phyloP scores from a whole-genome alignment of 306 rosid genomes.

The Sechiopsis laciniata region DNA sequence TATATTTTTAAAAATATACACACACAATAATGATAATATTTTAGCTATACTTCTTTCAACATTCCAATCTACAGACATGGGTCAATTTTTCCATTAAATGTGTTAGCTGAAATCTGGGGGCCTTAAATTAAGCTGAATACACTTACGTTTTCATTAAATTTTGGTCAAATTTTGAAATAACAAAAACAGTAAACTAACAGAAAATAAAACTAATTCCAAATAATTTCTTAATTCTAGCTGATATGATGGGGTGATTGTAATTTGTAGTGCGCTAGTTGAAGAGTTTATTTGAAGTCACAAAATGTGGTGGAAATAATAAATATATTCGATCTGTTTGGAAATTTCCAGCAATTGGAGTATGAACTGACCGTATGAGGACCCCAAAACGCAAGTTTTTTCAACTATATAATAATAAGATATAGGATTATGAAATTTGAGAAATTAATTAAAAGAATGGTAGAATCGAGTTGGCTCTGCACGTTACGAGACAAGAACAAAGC shows the following conservation, averaged over 20 bases:
- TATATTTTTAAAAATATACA: too few relatives aligned
- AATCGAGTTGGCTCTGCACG: constrained; percentile 20
- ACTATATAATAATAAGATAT: background rate
- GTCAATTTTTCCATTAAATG: background rate
- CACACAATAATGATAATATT: too few relatives aligned
- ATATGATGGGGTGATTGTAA: constrained; percentile 1
- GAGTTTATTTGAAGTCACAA: background rate
- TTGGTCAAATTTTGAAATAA: background rate
- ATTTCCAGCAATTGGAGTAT: background rate
- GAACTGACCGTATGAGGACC: constrained; percentile 3
- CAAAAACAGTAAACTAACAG: background rate
- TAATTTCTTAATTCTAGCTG: background rate
- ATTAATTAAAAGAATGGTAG: background rate
- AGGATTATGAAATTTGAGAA: background rate
- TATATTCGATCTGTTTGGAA: background rate
- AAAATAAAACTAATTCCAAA: background rate
- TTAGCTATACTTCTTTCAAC: background rate
- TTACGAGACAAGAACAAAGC: constrained; percentile 10
- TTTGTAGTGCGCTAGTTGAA: background rate
- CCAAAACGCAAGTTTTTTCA: background rate
- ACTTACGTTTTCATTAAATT: background rate
- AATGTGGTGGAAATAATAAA: background rate
- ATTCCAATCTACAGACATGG: background rate
- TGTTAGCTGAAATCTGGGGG: background rate
- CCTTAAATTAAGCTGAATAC: background rate